Evolutionary conservation across 768 basidiomycete genomes (phyloP).

Genomic region (Pisolithus microcarpus): DNA sequence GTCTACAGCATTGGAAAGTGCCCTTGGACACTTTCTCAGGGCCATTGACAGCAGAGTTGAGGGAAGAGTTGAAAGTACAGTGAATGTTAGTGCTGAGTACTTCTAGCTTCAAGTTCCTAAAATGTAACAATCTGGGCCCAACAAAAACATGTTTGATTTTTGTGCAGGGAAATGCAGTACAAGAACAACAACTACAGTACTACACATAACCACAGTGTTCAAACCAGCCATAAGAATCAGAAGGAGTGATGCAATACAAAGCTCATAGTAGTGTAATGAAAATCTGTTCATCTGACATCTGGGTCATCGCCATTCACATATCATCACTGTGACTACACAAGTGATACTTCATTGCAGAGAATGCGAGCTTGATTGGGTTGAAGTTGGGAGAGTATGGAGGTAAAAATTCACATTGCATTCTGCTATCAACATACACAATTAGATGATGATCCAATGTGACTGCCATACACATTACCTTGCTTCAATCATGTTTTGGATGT

Average conservation of each 20-base stretch:
- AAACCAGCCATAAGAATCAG: slow-evolving; percentile 16
- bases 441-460: neutral
- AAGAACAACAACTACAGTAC: neutral
- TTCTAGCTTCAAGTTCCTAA: no score
- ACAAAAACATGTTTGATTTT: no score
- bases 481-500: slow-evolving; percentile 25
- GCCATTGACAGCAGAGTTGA: no score
- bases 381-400: slow-evolving; percentile 19
- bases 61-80: no score
- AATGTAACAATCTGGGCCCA: no score
- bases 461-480: slow-evolving; percentile 20
- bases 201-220: slow-evolving; percentile 7
- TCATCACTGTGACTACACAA: slow-evolving; percentile 12
- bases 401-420: slow-evolving; percentile 10
- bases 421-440: neutral
- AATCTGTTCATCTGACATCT: slow-evolving; percentile 8
- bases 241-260: slow-evolving; percentile 11
- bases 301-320: slow-evolving; percentile 5
- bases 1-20: no score
- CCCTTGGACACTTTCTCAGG: no score
- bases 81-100: no score
- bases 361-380: slow-evolving; percentile 26
- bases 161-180: no score
- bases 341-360: slow-evolving; percentile 22
- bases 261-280: slow-evolving; percentile 16